Conservation (phyloP, 2,329 filamentous ascomycete genomes). For the Cladosporium oxysporum region DNA sequence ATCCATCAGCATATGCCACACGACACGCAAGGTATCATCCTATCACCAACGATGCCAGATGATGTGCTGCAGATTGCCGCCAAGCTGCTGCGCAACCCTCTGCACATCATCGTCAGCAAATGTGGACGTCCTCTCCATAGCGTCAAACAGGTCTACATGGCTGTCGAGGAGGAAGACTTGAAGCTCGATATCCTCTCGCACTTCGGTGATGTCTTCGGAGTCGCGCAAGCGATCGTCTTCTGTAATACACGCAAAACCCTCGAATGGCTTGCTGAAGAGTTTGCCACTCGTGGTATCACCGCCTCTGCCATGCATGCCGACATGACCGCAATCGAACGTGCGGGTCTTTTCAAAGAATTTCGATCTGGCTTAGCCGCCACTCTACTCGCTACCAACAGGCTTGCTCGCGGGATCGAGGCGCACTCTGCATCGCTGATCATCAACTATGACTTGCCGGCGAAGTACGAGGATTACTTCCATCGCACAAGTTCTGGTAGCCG, state of each 20-base stretch:
- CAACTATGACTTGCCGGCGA: slow-evolving; percentile 97
- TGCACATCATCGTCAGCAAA: slow-evolving; percentile 95
- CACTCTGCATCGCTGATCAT: slow-evolving; percentile 98
- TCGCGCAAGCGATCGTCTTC: slow-evolving; percentile 98
- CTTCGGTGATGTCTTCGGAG: slow-evolving; percentile 96
- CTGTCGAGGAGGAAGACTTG: slow-evolving; percentile 99
- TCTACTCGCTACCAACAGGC: slow-evolving; percentile 94
- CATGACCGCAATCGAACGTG: slow-evolving; percentile 96
- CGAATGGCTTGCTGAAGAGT: slow-evolving; percentile 98
- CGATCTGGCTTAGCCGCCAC: slow-evolving; percentile 93
- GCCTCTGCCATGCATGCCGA: slow-evolving; percentile 98
- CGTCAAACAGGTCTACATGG: slow-evolving; percentile 98
- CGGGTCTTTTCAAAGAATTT: slow-evolving; percentile 99
- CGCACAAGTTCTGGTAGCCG: slow-evolving; percentile 53
- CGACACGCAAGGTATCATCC: slow-evolving; percentile 93
- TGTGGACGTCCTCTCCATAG: slow-evolving; percentile 88
- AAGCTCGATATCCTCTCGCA: slow-evolving; percentile 98
- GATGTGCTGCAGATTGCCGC: slow-evolving; percentile 98
- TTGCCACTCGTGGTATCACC: slow-evolving; percentile 96
- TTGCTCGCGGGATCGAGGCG: slow-evolving; percentile 97
- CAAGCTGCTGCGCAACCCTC: slow-evolving; percentile 98
- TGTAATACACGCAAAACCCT: slow-evolving; percentile 99
- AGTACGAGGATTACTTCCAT: slow-evolving; percentile 99
- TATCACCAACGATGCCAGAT: slow-evolving; percentile 93
- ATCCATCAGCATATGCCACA: slow-evolving; percentile 96